Base-by-base conservation (phyloP, 305 asterid genomes). In the Plantago lanceolata region DNA sequence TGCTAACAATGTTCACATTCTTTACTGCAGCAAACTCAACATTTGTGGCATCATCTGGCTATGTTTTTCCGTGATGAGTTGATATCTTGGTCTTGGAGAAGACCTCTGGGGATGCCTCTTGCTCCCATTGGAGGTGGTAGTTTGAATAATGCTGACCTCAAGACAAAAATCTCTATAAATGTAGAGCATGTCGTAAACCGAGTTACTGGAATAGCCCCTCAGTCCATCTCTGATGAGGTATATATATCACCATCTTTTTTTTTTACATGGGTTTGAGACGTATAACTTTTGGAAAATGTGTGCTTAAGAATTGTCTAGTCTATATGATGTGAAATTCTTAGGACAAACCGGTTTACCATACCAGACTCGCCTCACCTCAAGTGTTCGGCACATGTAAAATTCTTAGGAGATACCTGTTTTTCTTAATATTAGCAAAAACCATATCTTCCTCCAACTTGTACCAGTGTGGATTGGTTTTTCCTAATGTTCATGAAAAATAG, bases 1-100 rank as follows among this genome's bases (percentile, higher is more conserved):
- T 11, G 13, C 43, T 35, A 68, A 51, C 37, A 45, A 51, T 57
- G 45, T 49, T 58, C 52, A 51, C 65, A 63, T 68, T 55, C 58
- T 18, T 13, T 44, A 9, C 44, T 82, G 79, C 97, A 93, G 97
- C 99, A 93, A 93, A 86, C 75, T 68, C 96, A 90, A 76, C 99
- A 90, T 75, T 56, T 93, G 66, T 93, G 95, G 96, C 93, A 93
- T 80, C 97, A 93, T 75, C 74, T 93, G 76, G 99, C 99, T 1
- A 90, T 90, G 96, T 93, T 93, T 73, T 93, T 93, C 86, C 97
- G 99, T 13, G 99, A 93, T 71, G 99, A 93, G 82, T 71, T 93
- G 75, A 79, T 93, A 57, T 93, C 99, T 17, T 93, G 97, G 99
- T 90, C 97, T 48, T 93, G 96, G 97, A 87, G 97, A 79, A 84